A percentile compares a stretch with the other conserved stretches of the same genome.
phyloP scores from a whole-genome alignment of 805 yeast genomes.

The Saccharomycopsis sp. region DNA sequence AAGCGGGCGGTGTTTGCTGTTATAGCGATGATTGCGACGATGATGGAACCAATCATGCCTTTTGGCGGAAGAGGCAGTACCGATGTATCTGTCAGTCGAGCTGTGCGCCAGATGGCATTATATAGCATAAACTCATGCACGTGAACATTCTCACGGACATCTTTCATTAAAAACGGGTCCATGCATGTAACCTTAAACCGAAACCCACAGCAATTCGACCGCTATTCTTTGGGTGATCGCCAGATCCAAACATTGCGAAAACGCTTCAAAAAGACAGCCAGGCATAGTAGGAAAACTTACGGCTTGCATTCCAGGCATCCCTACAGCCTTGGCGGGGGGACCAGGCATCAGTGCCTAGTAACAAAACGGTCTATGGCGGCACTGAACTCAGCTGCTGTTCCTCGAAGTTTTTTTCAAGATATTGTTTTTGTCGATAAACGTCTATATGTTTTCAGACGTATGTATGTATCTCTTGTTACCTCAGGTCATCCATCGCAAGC shows the following conservation, averaged over 20 bases:
- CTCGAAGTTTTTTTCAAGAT: too few relatives aligned
- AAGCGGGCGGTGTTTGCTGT: background rate
- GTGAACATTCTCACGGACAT: background rate
- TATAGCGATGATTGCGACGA: background rate
- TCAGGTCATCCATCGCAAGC: too few relatives aligned
- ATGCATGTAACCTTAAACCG: background rate
- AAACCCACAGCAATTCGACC: background rate
- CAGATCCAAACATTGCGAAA: too few relatives aligned
- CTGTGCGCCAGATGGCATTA: background rate
- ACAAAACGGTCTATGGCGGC: background rate
- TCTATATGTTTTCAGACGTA: too few relatives aligned
- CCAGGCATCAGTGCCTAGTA: background rate
- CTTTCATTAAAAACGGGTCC: background rate
- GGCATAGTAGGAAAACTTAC: background rate
- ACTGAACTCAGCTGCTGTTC: background rate
- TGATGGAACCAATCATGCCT: background rate
- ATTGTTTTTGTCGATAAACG: too few relatives aligned
- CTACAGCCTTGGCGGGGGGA: too few relatives aligned
- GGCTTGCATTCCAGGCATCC: too few relatives aligned
- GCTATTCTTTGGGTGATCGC: background rate
- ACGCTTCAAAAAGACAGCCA: background rate
- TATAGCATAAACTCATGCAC: background rate
- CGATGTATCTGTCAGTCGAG: background rate
- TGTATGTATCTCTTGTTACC: too few relatives aligned
- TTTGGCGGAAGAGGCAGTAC: background rate